Evolutionary conservation across 108 stramenopile genomes (phyloP).

Genomic region (Craspedostauros australis): DNA sequence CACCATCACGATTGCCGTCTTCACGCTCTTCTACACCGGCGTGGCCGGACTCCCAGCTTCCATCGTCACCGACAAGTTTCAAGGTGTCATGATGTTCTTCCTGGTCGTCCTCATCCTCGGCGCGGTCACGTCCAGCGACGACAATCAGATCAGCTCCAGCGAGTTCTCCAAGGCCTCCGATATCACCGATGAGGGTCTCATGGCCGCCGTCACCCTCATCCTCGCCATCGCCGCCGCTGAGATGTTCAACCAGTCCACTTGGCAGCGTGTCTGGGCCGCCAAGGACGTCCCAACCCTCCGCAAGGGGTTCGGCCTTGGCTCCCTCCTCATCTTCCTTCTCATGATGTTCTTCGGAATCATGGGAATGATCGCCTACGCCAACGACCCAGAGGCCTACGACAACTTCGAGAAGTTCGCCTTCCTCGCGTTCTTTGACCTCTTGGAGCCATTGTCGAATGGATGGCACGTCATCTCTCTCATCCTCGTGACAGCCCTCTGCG

Average conservation of each 20-base stretch:
- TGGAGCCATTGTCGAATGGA: conserved; percentile 41
- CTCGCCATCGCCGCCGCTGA: conserved; percentile 63
- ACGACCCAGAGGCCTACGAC: conserved; percentile 55
- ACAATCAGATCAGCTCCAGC: conserved; percentile 44
- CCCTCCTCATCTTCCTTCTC: conserved; percentile 49
- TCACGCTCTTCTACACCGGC: conserved; percentile 63
- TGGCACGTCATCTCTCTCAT: conserved; percentile 69
- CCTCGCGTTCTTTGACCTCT: conserved; percentile 69
- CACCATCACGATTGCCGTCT: conserved; percentile 42
- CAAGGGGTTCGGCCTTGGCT: conserved; percentile 56
- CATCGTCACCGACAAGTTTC: conserved; percentile 72
- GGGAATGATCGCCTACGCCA: conserved; percentile 76
- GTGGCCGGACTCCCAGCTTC: conserved; percentile 64
- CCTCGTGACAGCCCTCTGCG: conserved; percentile 56
- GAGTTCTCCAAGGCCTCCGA: conserved; percentile 59
- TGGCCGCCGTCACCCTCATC: conserved; percentile 56
- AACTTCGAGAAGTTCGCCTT: conserved; percentile 52
- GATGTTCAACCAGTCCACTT: conserved; percentile 70
- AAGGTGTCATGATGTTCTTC: conserved; percentile 53
- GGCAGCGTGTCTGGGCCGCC: conserved; percentile 81
- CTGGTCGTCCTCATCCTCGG: conserved; percentile 66
- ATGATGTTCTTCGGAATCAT: conserved; percentile 86
- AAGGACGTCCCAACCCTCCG: conserved; percentile 41
- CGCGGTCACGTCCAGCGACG: conserved; percentile 38
- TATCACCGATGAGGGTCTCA: conserved; percentile 58